Evolutionary conservation across 306 rosid genomes (phyloP).

Genomic region (Lablab purpureus): DNA sequence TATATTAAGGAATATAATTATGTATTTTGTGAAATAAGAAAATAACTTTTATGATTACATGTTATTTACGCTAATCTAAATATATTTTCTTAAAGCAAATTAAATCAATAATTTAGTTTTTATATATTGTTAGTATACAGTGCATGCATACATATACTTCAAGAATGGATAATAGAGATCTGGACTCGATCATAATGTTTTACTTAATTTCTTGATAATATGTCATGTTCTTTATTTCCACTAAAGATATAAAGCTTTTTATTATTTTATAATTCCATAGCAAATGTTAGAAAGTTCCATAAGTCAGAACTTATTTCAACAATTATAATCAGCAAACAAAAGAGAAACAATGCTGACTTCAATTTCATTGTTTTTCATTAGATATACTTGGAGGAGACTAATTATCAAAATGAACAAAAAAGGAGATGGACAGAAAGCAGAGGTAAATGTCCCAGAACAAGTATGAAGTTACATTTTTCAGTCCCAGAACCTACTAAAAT

Average conservation of each 20-base stretch:
- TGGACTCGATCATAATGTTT: no score
- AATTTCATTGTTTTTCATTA: neutral
- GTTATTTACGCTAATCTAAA: no score
- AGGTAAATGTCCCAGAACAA: constrained; percentile 24
- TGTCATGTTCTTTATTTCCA: neutral
- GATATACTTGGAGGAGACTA: neutral
- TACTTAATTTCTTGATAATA: no score
- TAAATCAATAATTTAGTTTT: no score
- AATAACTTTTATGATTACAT: no score
- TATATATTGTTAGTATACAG: no score
- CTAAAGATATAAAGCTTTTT: neutral
- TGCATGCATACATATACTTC: no score
- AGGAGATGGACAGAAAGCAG: neutral
- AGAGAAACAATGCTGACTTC: neutral
- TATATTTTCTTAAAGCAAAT: no score
- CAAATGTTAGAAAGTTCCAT: neutral
- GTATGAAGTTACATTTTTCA: constrained; percentile 1
- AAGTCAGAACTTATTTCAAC: neutral
- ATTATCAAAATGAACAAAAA: neutral
- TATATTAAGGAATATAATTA: no score
- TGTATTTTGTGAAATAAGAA: no score
- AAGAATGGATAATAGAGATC: no score
- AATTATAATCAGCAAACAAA: neutral
- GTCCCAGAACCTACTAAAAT: constrained; percentile 24
- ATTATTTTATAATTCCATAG: neutral